Evolutionary conservation across 1,139 yeast genomes (phyloP).

Genomic region (Scheffersomyces parashehatae): DNA sequence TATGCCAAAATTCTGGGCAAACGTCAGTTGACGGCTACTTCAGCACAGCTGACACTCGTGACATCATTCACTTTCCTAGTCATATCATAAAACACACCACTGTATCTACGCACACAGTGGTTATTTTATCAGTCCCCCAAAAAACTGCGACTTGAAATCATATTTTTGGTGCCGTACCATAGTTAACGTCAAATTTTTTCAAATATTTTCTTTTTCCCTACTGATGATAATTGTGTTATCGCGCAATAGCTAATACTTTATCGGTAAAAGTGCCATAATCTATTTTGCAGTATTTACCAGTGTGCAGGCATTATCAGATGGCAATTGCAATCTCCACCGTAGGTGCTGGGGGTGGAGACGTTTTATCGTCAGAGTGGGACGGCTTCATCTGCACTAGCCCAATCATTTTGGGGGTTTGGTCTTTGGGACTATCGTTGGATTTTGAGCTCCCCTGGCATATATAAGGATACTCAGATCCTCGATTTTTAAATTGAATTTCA

Average conservation of each 20-base stretch:
- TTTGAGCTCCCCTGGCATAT: background rate
- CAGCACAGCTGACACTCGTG: too few species aligned
- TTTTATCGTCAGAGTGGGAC: background rate
- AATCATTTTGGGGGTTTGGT: too few species aligned
- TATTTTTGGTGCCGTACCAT: constrained; percentile 1
- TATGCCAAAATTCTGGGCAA: too few species aligned
- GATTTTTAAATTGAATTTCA: background rate
- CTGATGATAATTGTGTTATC: background rate
- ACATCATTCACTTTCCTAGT: too few species aligned
- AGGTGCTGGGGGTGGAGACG: background rate
- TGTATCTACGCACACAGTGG: too few species aligned
- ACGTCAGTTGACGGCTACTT: too few species aligned
- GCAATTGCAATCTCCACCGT: background rate
- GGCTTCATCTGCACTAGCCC: background rate
- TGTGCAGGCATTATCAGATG: background rate
- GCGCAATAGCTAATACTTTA: constrained; percentile 11
- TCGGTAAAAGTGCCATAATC: background rate
- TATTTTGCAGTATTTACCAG: background rate
- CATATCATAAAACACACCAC: too few species aligned
- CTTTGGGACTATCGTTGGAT: background rate
- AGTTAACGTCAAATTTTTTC: background rate
- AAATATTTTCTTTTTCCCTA: background rate
- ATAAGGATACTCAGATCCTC: background rate
- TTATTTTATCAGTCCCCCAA: too few species aligned
- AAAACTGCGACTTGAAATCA: background rate